These are phyloP conservation scores for Passalora sequoiae DNA, from an alignment of 2,329 filamentous ascomycete species.

Conservation along the genomic window DNA sequence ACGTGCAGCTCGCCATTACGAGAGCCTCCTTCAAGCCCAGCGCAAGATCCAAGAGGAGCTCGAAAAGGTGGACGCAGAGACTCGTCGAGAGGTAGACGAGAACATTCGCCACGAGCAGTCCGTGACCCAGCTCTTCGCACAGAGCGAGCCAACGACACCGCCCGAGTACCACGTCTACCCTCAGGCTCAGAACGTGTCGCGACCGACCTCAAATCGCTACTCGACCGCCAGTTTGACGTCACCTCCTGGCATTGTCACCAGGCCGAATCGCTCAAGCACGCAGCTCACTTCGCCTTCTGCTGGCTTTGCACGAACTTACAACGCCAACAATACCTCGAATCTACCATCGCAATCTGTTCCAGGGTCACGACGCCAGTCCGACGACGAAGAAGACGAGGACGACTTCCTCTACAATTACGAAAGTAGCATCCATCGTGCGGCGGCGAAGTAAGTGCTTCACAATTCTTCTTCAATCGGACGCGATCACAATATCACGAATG, in stretches of 20 bases:
- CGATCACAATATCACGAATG: conserved; percentile 4
- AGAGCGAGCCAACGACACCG: conserved; percentile 92
- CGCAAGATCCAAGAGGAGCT: conserved; percentile 88
- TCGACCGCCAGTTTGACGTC: conserved; percentile 83
- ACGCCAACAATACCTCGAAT: conserved; percentile 54
- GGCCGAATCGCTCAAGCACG: conserved; percentile 70
- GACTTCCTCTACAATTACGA: conserved; percentile 49
- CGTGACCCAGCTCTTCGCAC: conserved; percentile 56
- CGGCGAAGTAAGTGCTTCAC: conserved; percentile 71
- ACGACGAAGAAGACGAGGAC: conserved; percentile 79
- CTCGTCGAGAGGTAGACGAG: conserved; percentile 75
- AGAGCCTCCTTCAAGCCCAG: conserved; percentile 82
- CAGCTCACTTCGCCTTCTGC: conserved; percentile 73
- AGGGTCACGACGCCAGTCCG: conserved; percentile 80
- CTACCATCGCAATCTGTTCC: conserved; percentile 81
- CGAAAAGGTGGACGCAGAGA: conserved; percentile 79
- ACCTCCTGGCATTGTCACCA: conserved; percentile 58
- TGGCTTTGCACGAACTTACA: conserved; percentile 50
- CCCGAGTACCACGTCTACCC: conserved; percentile 82
- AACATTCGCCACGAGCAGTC: conserved; percentile 81
- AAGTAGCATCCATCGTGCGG: conserved; percentile 66
- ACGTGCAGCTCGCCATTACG: conserved; percentile 89
- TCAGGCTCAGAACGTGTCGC: conserved; percentile 61
- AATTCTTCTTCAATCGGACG: conserved; percentile 5
- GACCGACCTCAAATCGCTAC: conserved; percentile 67